Conservation (phyloP, 106 monocot genomes). For the Phalaenopsis aphrodite region DNA sequence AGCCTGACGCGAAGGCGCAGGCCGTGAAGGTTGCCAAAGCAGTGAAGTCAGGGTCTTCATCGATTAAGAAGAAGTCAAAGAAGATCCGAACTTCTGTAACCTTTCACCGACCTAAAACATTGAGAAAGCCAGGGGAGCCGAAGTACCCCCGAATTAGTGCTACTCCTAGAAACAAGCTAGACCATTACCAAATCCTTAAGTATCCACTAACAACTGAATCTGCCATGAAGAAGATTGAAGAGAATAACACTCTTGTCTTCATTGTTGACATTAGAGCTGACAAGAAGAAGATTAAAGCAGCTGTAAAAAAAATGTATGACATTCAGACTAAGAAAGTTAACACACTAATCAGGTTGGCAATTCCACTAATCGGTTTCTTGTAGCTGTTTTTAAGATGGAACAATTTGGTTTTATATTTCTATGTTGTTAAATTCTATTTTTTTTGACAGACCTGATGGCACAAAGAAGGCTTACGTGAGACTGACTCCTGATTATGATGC, state of each 20-base stretch:
- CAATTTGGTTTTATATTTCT: too few species aligned
- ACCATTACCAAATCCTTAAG: conserved; percentile 19
- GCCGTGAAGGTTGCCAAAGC: conserved; percentile 37
- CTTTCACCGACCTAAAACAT: conserved; percentile 41
- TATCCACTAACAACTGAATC: conserved; percentile 15
- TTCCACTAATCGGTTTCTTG: too few species aligned
- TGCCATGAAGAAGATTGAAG: conserved; percentile 22
- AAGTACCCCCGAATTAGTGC: conserved; percentile 19
- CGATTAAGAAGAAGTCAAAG: conserved; percentile 30
- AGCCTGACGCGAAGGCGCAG: conserved; percentile 36
- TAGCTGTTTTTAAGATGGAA: too few species aligned
- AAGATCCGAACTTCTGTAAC: conserved; percentile 42
- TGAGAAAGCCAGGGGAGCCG: conserved; percentile 23
- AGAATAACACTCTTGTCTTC: conserved; percentile 16
- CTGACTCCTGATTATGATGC: conserved; percentile 34
- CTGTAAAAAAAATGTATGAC: conserved; percentile 16
- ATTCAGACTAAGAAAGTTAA: conserved; percentile 17
- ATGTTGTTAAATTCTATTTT: too few species aligned
- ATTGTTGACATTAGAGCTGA: conserved; percentile 17
- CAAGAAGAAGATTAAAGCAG: conserved; percentile 20
- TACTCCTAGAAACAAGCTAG: conserved; percentile 15
- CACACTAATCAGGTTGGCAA: conserved; percentile 9
- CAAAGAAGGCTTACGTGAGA: conserved; percentile 23
- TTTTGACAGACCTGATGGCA: conserved; percentile 8
- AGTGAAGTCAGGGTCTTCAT: conserved; percentile 27